Base-by-base conservation (phyloP, 129 eudicot genomes). In the Oenanthe sinensis region DNA sequence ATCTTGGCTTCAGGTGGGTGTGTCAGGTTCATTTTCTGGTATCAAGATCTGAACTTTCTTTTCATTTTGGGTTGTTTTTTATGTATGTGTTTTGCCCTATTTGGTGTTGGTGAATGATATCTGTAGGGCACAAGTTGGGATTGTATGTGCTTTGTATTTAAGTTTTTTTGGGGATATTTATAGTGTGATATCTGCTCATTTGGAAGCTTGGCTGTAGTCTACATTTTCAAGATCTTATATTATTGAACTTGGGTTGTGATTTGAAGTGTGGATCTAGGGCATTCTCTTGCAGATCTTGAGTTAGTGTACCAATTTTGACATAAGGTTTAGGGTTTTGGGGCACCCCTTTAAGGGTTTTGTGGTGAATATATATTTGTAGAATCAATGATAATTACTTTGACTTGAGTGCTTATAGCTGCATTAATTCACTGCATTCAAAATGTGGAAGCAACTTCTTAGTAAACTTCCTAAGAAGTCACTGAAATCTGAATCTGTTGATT, bases 401-500 rank as follows among this genome's bases (percentile, higher is more conserved):
- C 81, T 77, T 79, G 83, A 79, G 77, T 79, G 82, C 58, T 55
- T 82, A 4, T n/a, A 22, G 52, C 48, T 78, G 69, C 39, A 22
- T n/a, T 79, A 24, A 49, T 55, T 26, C 33, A 22, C 26, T 71
- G 71, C 11, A 8, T 43, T 80, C 74, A 87, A 79, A 82, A 93
- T 93, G 98, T 81, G 86, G 90, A 93, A 93, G 89, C 98, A 93
- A 76, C 43, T 93, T 79, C 88, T 93, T 0, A 65, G 77, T 78
- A 93, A 83, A 78, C 83, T 93, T 78, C 98, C 98, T 26, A 76
- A 80, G 79, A 93, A 91, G 83, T 82, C 97, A 52, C n/a, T 74
- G 48, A 90, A 89, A 87, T 72, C 91, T 47, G 92, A 86, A 30
- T 71, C 87, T 26, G 80, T 68, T 76, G 90, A 86, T 65, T 44